Evolutionary conservation across 306 rosid genomes (phyloP).

Genomic region (Leucaena leucocephala): DNA sequence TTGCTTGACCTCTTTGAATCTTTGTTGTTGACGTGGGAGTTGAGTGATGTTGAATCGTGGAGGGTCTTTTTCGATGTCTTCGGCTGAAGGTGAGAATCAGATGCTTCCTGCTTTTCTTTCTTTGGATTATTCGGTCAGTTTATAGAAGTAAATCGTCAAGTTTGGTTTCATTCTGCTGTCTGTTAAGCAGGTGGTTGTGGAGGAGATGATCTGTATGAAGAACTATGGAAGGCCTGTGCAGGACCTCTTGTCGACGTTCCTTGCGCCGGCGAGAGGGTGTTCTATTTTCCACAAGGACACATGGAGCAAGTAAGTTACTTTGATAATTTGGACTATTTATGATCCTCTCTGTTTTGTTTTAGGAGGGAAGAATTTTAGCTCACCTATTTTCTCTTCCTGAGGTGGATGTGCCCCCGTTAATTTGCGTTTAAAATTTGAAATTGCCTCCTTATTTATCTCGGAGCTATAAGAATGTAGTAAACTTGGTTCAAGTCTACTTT

Average conservation of each 20-base stretch:
- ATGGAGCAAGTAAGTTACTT: conserved; percentile 77
- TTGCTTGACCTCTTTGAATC: background rate
- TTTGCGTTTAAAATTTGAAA: background rate
- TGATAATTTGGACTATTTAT: conserved; percentile 10
- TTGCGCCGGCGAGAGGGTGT: conserved; percentile 59
- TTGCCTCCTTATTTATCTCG: background rate
- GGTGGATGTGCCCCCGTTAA: background rate
- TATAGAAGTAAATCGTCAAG: background rate
- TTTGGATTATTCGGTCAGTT: background rate
- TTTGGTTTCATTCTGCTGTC: background rate
- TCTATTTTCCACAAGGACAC: conserved; percentile 92
- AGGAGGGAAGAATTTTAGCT: background rate
- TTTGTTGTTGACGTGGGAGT: conserved; percentile 44
- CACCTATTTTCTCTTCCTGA: background rate
- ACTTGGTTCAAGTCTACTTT: background rate
- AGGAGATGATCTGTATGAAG: conserved; percentile 61
- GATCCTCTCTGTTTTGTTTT: conserved; percentile 28
- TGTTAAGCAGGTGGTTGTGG: conserved; percentile 40
- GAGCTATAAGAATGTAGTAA: background rate
- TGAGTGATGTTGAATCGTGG: conserved; percentile 70
- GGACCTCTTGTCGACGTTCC: conserved; percentile 96
- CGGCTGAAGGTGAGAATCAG: conserved; percentile 57
- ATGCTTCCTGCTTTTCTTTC: background rate
- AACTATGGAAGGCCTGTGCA: conserved; percentile 81
- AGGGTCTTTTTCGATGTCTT: conserved; percentile 49